Conservation (phyloP, 192 early-diverging fungal species). For the Dissophora ornata region DNA sequence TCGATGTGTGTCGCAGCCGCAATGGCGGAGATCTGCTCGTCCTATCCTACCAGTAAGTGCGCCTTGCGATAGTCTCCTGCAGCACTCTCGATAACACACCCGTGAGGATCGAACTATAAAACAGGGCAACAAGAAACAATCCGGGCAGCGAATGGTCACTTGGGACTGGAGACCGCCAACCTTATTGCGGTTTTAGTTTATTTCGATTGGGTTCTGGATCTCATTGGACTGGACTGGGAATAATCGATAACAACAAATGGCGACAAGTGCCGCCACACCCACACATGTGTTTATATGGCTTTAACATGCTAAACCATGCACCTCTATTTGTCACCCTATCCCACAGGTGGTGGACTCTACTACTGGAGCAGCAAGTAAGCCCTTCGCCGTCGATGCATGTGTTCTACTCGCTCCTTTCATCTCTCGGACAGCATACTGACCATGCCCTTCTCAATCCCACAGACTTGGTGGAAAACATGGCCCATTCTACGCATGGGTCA, state of each 20-base stretch:
- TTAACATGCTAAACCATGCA: neutral
- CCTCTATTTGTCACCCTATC: neutral
- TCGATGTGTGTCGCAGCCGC: constrained; percentile 51
- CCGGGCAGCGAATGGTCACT: neutral
- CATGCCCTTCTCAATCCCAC: constrained; percentile 9
- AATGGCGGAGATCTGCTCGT: constrained; percentile 62
- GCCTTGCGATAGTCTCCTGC: neutral
- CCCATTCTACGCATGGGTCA: constrained; percentile 58
- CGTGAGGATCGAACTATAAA: no score
- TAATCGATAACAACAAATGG: no score
- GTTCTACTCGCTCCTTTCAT: no score
- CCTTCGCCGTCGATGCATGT: neutral
- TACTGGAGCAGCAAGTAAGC: constrained; percentile 46
- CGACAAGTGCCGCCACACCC: no score
- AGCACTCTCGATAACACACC: neutral
- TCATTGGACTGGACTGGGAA: neutral
- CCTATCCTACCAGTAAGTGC: constrained; percentile 58
- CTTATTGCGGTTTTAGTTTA: constrained; percentile 47
- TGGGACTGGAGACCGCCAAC: neutral
- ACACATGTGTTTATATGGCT: no score
- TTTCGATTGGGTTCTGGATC: constrained; percentile 15
- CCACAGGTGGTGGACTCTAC: constrained; percentile 27
- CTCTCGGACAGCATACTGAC: no score
- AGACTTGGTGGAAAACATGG: constrained; percentile 51
- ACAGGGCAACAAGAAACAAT: no score